Evolutionary conservation across 306 rosid species (phyloP), one percentile per base, ranked within the genome.

Genomic region (Trifolium dubium): DNA sequence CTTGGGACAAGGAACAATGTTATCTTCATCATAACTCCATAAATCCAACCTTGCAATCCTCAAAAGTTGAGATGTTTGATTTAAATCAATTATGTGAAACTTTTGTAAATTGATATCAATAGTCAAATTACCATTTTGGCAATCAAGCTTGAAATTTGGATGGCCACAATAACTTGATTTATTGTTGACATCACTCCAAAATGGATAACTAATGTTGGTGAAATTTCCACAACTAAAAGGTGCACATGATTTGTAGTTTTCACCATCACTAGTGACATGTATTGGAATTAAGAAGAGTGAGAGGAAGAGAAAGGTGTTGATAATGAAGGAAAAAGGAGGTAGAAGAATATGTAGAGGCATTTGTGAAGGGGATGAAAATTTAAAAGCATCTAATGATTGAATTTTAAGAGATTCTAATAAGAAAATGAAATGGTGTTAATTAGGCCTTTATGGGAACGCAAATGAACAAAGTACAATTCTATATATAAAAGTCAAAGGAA

Each of bases 161-260:
- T 65, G 83, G 1, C 89, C 92, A 35, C 89, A 88, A 65, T 64
- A 66, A 10, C 13, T 30, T 6, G 55, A 73, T 49, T 55, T 82
- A 10, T 4, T 67, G 62, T 10, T 7, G 2, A 2, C 17, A 23
- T 23, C 23, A 1, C 50, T 65, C 89, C 89, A 81, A 55, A 85
- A 88, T 40, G 92, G 92, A 60, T 75, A 85, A 4, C 66, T 23
- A 31, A 81, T 28, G 18, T 69, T 8, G 3, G 29, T 19, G 74
- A 81, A 4, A 0, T 55, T 41, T 2, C 92, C 92, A n/a, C 92
- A 88, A 12, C 6, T 34, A 41, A 78, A 73, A 30, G 84, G 78
- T 13, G 53, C 76, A 76, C 88, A 84, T 4, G 30, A 47, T 44
- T 70, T 2, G 76, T 67, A 86, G 1, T 0, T 10, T 11, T 78